These are phyloP conservation scores for Coleophoma eucalyptorum DNA, from an alignment of 2,329 filamentous ascomycete genomes.

Conservation along the genomic window DNA sequence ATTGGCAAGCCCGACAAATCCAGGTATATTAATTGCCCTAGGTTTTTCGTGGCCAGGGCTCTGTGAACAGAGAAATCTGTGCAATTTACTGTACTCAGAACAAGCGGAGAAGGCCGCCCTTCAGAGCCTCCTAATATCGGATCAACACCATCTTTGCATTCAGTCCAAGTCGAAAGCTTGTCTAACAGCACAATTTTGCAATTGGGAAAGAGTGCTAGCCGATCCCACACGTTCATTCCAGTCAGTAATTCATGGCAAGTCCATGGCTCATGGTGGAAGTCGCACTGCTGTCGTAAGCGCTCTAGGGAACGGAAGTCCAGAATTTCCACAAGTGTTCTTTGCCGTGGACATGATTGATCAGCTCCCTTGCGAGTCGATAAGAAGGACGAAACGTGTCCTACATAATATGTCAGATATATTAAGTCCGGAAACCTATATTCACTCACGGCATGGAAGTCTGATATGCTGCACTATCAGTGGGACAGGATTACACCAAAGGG, in stretches of 20 bases:
- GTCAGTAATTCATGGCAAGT: no score
- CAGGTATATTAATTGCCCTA: neutral
- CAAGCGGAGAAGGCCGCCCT: neutral
- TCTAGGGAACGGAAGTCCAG: neutral
- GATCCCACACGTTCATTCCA: no score
- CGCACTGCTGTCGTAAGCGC: neutral
- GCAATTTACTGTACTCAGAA: neutral
- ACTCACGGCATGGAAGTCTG: neutral
- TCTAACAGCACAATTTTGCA: no score
- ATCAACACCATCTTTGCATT: no score
- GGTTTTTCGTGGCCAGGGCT: neutral
- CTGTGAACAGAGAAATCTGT: neutral
- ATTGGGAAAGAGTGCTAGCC: no score
- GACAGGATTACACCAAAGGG: neutral
- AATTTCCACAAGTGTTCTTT: neutral
- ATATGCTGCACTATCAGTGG: neutral
- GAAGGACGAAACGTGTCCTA: neutral
- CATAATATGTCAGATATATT: neutral
- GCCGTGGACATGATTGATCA: neutral
- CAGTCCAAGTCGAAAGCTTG: no score
- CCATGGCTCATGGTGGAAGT: no score
- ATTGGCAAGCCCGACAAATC: neutral
- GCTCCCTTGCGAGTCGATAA: neutral
- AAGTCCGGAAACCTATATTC: neutral
- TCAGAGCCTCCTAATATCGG: neutral